A percentile compares a stretch with the other conserved stretches of the same genome.
phyloP scores from a whole-genome alignment of 2,329 filamentous ascomycete genomes.

The Trichoderma atrobrunneum region DNA sequence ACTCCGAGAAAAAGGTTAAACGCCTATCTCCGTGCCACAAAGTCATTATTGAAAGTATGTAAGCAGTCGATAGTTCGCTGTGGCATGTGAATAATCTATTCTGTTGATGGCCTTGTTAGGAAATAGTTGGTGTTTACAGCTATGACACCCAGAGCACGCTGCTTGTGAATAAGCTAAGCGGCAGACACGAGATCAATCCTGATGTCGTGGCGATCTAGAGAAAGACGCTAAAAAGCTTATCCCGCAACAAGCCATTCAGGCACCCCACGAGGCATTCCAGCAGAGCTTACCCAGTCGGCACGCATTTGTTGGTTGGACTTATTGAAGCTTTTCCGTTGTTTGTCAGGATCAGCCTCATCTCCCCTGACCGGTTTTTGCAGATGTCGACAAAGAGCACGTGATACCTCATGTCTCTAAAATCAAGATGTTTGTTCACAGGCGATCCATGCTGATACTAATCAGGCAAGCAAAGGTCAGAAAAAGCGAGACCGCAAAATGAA shows the following conservation, averaged over 20 bases:
- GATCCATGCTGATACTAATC: background rate
- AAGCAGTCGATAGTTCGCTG: no score
- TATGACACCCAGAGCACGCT: background rate
- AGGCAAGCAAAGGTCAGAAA: no score
- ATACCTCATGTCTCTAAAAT: background rate
- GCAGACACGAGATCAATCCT: background rate
- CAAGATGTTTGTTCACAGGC: background rate
- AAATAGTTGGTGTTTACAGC: background rate
- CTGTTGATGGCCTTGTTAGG: background rate
- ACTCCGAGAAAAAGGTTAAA: background rate
- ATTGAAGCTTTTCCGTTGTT: background rate
- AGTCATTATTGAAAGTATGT: no score
- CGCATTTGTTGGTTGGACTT: background rate
- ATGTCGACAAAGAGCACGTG: background rate
- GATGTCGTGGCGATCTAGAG: background rate
- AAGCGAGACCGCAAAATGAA: no score
- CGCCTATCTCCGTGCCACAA: background rate
- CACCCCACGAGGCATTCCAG: background rate
- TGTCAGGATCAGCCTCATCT: background rate
- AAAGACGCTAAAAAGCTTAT: constrained; percentile 8
- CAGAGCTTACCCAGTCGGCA: background rate
- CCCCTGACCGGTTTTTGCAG: background rate
- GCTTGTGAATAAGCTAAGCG: background rate
- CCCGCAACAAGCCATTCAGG: background rate
- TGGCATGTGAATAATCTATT: background rate